Evolutionary conservation across 495 filamentous ascomycete genomes (phyloP), one percentile per base, ranked within the genome.

Genomic region (Astrothelium macrocarpum): DNA sequence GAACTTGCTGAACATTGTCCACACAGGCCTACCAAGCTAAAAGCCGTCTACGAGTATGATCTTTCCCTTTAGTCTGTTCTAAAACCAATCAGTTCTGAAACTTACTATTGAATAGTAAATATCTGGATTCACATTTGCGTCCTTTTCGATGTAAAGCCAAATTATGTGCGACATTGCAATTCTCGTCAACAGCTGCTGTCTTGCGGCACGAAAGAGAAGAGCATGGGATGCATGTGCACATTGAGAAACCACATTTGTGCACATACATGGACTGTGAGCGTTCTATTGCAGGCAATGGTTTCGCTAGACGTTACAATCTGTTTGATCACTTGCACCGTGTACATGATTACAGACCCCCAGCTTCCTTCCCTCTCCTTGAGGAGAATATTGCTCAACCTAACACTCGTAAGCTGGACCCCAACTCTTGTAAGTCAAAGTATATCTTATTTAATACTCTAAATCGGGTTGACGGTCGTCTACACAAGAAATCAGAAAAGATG

Each of bases 291-390:
- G 89, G 89, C 70, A 86, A 91, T 74, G 91, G 91, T 70, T 97
- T 97, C 71, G 91, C 90, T 34, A 85, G 91, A 71, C 85, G 90
- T 68, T 97, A 91, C 89, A 97, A 97, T 75, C 81, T 95, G 34
- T 84, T 85, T 75, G 91, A 97, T 80, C 91, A 97, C 79, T 95
- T 95, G 90, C 87, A 87, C 72, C 85, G 91, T 65, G 90, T 95
- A 18, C 91, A 97, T 77, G 88, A 92, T 76, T 90, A 91, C 77
- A 84, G 76, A 62, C 68, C 7, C 53, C 53, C 23, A 32, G 62
- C 5, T 56, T 67, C 12, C 62, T 60, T 32, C 34, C 43, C 18
- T 34, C 53, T 31, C 39, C 58, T 11, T 32, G n/a, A n/a, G n/a
- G n/a, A n/a, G n/a, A n/a, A n/a, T n/a, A n/a, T n/a, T n/a, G n/a